Base-by-base conservation (phyloP, 352 stramenopile genomes). In the Pythium biforme region DNA sequence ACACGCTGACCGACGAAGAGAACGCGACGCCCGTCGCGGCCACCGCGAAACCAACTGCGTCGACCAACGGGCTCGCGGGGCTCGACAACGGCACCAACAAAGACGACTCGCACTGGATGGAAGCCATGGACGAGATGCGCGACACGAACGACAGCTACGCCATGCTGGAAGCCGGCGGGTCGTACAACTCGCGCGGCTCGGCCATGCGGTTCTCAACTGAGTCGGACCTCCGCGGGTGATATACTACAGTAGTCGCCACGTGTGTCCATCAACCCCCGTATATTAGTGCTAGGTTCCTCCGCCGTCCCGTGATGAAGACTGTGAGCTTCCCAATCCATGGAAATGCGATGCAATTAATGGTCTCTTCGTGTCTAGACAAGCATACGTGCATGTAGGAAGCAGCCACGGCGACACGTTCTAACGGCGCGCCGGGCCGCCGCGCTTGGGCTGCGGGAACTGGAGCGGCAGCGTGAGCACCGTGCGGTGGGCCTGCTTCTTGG, bases 121-220 rank as follows among this genome's bases (percentile, higher is more conserved):
- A 79, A 33, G 74, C 72, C 31, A 89, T 89, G 79, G 76, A 87
- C 58, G 76, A 86, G 20, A 90, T 90, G 78, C 83, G 83, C n/a
- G 83, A 81, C 66, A 92, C 83, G 0, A 84, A 83, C 63, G 83
- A 92, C 74, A 89, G 77, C 71, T 92, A 92, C 70, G 83, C 81
- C 10, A 92, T 92, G 83, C 72, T 92, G 58, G 81, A 90, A 68
- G 83, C 80, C 34, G 49, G 43, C 34, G 77, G 73, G n/a, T 84
- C 81, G 31, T 92, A 82, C 65, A 76, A 83, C 64, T 75, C 66
- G 48, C 79, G 83, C 9, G 83, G 75, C 48, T 92, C 83, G 41
- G 79, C 79, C 47, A 76, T 92, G 47, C 77, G 83, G 45, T 90
- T 90, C 70, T 92, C 83, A 12, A 88, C 74, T 33, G 83, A 92